Evolutionary conservation across 208 protist species (phyloP).

Genomic region (Trypanosoma theileri): DNA sequence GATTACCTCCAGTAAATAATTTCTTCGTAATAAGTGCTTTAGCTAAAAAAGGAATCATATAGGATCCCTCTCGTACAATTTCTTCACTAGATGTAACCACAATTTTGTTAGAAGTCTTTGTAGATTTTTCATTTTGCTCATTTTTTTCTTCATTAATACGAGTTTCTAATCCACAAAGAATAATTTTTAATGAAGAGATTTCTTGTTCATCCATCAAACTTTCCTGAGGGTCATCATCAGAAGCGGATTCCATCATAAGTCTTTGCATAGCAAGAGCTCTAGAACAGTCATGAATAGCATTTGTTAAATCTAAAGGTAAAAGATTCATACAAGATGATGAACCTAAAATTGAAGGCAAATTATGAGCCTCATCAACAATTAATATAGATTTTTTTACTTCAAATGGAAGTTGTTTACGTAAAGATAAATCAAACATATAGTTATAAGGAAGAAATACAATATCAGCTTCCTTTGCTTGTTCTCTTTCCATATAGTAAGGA

Average conservation of each 20-base stretch:
- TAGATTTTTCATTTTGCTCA: not conserved
- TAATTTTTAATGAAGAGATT: conserved; percentile 74
- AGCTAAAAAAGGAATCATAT: conserved; percentile 68
- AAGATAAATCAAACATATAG: conserved; percentile 94
- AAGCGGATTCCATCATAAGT: conserved; percentile 23
- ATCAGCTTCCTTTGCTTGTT: conserved; percentile 80
- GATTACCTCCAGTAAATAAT: conserved; percentile 43
- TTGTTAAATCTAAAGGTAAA: conserved; percentile 64
- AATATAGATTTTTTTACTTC: conserved; percentile 83
- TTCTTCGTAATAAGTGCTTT: conserved; percentile 76
- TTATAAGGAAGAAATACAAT: conserved; percentile 99
- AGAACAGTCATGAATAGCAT: conserved; percentile 79
- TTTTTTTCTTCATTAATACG: conserved; percentile 38
- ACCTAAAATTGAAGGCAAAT: conserved; percentile 85
- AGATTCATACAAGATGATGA: conserved; percentile 62
- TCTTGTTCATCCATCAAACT: conserved; percentile 56
- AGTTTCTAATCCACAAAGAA: conserved; percentile 57
- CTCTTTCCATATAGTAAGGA: conserved; percentile 94
- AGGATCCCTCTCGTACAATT: conserved; percentile 55
- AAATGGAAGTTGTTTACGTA: conserved; percentile 88
- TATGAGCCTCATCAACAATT: conserved; percentile 98
- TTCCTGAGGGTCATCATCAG: conserved; percentile 12
- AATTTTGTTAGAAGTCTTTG: not conserved
- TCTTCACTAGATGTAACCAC: conserved; percentile 28
- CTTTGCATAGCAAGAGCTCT: conserved; percentile 66